A percentile compares a stretch with the other conserved stretches of the same genome.
Evolutionary conservation across 2,329 filamentous ascomycete genomes (phyloP).

Genomic region (Annulohypoxylon truncatum): DNA sequence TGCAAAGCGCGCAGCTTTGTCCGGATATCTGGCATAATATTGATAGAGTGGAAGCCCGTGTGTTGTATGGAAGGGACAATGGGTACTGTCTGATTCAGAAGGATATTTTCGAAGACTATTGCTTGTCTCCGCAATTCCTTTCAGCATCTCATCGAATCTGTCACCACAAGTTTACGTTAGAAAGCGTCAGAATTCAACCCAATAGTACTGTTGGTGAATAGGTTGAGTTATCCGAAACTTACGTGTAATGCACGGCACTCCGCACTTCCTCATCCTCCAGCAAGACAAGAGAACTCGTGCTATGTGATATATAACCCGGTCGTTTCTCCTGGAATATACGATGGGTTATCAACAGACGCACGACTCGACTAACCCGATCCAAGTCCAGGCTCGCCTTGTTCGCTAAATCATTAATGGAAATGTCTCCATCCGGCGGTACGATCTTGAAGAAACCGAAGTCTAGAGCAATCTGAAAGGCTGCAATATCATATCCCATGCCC

Average conservation of each 20-base stretch:
- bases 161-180: neutral
- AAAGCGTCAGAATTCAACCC: neutral
- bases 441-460: neutral
- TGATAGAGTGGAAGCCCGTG: neutral
- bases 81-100: neutral
- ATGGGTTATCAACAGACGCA: neutral
- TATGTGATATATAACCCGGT: neutral
- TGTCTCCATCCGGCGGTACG: neutral
- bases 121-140: neutral
- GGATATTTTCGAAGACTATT: neutral
- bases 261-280: neutral
- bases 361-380: neutral
- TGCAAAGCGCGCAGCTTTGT: neutral
- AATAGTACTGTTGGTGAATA: neutral
- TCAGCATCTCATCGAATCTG: neutral
- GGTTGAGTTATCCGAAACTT: neutral
- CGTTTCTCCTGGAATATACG: neutral
- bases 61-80: neutral
- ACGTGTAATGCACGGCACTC: neutral
- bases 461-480: neutral
- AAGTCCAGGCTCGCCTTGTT: neutral
- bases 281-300: neutral
- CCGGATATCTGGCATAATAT: neutral
- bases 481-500: neutral
- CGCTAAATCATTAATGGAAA: neutral